phyloP scores from a whole-genome alignment of 1,139 yeast species.

The Schizosaccharomyces versatilis region DNA sequence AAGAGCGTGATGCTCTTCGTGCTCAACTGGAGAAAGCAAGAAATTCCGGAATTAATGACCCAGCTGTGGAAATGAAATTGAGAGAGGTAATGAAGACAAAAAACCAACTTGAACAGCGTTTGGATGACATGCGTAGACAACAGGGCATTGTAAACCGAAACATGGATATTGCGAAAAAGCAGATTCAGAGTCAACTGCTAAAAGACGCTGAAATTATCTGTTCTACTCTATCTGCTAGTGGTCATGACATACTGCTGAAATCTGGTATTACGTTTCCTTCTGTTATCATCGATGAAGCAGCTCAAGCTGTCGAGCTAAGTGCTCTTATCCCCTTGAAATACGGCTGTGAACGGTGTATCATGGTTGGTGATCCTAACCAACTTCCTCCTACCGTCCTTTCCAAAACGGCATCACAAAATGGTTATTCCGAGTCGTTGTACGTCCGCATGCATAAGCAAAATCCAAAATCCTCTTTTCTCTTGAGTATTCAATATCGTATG shows the following conservation, averaged over 20 bases:
- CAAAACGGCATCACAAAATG: constrained; percentile 54
- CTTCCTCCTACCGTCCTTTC: constrained; percentile 96
- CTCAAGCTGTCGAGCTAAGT: constrained; percentile 87
- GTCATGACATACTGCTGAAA: constrained; percentile 63
- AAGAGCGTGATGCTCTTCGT: constrained; percentile 31
- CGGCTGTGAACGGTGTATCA: constrained; percentile 74
- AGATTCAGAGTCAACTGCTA: constrained; percentile 49
- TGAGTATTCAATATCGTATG: constrained; percentile 96
- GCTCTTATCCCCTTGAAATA: constrained; percentile 81
- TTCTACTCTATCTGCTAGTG: constrained; percentile 82
- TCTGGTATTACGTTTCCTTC: constrained; percentile 65
- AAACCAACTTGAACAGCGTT: constrained; percentile 45
- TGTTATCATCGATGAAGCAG: constrained; percentile 94
- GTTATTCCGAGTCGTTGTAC: constrained; percentile 79
- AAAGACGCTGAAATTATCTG: constrained; percentile 73
- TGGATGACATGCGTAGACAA: constrained; percentile 62
- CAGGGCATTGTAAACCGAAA: constrained; percentile 47
- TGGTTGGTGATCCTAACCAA: constrained; percentile 99
- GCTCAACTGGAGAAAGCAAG: constrained; percentile 18
- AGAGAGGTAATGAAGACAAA: constrained; percentile 29
- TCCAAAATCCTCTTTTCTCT: constrained; percentile 41
- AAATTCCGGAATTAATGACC: constrained; percentile 12
- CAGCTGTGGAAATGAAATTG: constrained; percentile 14
- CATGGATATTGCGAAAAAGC: constrained; percentile 56
- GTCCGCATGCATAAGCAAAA: constrained; percentile 69